Percentiles rank a stretch among this genome's conserved stretches.
Conservation (phyloP, 179 eudicot species). For the Corrigiola litoralis region DNA sequence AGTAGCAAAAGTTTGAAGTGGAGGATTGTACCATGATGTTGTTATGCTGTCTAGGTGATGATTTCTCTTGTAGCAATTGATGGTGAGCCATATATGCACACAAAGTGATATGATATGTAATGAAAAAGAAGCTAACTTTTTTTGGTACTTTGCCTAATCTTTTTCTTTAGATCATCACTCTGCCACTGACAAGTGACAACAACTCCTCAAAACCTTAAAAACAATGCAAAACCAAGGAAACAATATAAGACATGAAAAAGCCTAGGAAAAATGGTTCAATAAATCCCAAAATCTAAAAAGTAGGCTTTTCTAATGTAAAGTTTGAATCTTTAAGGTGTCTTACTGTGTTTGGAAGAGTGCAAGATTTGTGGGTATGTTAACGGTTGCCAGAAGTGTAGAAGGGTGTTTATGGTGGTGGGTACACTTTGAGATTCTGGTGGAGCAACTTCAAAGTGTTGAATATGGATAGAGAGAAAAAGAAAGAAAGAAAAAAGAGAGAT, state of each 20-base stretch:
- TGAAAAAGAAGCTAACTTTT: neutral
- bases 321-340: neutral
- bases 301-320: slow-evolving; percentile 8
- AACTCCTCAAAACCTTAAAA: slow-evolving; percentile 5
- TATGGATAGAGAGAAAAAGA: slow-evolving; percentile 2
- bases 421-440: slow-evolving; percentile 24
- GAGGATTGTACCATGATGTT: slow-evolving; percentile 24
- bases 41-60: slow-evolving; percentile 17
- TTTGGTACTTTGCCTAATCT: neutral
- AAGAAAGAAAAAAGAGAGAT: neutral
- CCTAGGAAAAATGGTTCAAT: neutral
- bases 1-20: slow-evolving; percentile 32
- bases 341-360: slow-evolving; percentile 21
- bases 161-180: slow-evolving; percentile 7
- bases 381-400: slow-evolving; percentile 35
- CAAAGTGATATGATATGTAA: neutral
- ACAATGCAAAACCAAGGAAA: neutral
- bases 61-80: slow-evolving; percentile 39
- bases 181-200: slow-evolving; percentile 6
- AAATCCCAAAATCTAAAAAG: slow-evolving; percentile 3
- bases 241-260: neutral
- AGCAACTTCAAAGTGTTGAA: slow-evolving; percentile 19
- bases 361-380: slow-evolving; percentile 28
- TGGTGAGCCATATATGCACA: slow-evolving; percentile 11
- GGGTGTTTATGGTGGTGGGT: slow-evolving; percentile 27